Conservation (phyloP, 1,284 basidiomycete species). For the Malassezia globosa region DNA sequence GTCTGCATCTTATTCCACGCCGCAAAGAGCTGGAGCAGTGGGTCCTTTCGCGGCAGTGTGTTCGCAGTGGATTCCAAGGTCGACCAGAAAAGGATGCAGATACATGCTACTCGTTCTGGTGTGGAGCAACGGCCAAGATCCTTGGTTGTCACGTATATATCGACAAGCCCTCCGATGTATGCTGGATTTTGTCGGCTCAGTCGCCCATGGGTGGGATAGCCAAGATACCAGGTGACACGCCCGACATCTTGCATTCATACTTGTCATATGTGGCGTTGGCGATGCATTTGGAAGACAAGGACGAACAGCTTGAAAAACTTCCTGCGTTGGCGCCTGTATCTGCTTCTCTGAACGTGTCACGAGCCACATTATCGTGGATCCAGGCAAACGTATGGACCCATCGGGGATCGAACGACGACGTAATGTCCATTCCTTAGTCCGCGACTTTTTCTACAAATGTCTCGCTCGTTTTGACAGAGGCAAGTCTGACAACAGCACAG, state of each 20-base stretch:
- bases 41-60: conserved; percentile 16
- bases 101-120: conserved; percentile 45
- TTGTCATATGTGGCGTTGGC: conserved; percentile 31
- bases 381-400: conserved; percentile 8
- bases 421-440: too few species aligned
- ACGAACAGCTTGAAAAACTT: not conserved
- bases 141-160: conserved; percentile 24
- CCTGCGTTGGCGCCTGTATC: not conserved
- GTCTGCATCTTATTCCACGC: conserved; percentile 3
- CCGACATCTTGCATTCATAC: conserved; percentile 42
- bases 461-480: not conserved
- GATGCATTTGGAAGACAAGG: conserved; percentile 21
- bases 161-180: conserved; percentile 21
- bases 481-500: too few species aligned
- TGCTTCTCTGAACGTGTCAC: conserved; percentile 8
- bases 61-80: conserved; percentile 15
- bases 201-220: conserved; percentile 33
- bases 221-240: conserved; percentile 32
- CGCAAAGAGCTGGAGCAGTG: conserved; percentile 8
- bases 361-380: conserved; percentile 8
- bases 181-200: conserved; percentile 32
- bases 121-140: conserved; percentile 29
- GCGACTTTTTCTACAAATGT: not conserved
- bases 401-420: too few species aligned
- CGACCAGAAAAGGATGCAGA: conserved; percentile 20